phyloP scores from a whole-genome alignment of 1,284 basidiomycete species.

The Rhodotorula glutinis region DNA sequence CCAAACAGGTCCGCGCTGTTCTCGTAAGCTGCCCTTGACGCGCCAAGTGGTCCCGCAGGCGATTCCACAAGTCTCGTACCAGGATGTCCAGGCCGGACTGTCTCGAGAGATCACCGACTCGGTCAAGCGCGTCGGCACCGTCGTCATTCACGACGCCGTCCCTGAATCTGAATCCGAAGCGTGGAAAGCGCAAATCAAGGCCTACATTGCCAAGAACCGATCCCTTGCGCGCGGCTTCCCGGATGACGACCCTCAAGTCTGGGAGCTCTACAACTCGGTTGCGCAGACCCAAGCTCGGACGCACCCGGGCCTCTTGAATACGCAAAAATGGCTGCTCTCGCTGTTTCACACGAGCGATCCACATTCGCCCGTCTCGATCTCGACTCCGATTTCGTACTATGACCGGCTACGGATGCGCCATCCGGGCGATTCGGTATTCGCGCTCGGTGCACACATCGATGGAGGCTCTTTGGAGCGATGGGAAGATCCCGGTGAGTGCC shows the following conservation, averaged over 20 bases:
- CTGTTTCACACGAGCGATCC: constrained; percentile 56
- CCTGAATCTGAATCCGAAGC: constrained; percentile 59
- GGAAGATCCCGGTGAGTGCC: constrained; percentile 55
- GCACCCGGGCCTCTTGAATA: constrained; percentile 23
- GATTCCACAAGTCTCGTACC: constrained; percentile 59
- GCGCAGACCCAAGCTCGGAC: constrained; percentile 53
- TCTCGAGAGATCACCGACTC: constrained; percentile 45
- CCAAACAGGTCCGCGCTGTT: constrained; percentile 2
- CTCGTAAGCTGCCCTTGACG: background rate
- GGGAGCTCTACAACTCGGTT: constrained; percentile 66
- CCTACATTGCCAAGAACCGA: constrained; percentile 59
- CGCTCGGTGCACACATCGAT: constrained; percentile 70
- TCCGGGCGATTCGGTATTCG: constrained; percentile 68
- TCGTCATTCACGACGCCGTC: constrained; percentile 64
- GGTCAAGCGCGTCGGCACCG: constrained; percentile 59
- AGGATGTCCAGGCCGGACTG: constrained; percentile 4
- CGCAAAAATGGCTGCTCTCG: constrained; percentile 55
- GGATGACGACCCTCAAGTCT: constrained; percentile 64
- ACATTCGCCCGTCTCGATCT: constrained; percentile 53
- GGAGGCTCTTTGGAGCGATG: constrained; percentile 64
- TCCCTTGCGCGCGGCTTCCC: constrained; percentile 52
- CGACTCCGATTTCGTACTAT: constrained; percentile 66
- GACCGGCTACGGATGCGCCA: constrained; percentile 70
- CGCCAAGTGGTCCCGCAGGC: constrained; percentile 48
- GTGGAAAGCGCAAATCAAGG: constrained; percentile 61